Base-by-base conservation (phyloP, 768 basidiomycete genomes). In the Mycena vitilis region DNA sequence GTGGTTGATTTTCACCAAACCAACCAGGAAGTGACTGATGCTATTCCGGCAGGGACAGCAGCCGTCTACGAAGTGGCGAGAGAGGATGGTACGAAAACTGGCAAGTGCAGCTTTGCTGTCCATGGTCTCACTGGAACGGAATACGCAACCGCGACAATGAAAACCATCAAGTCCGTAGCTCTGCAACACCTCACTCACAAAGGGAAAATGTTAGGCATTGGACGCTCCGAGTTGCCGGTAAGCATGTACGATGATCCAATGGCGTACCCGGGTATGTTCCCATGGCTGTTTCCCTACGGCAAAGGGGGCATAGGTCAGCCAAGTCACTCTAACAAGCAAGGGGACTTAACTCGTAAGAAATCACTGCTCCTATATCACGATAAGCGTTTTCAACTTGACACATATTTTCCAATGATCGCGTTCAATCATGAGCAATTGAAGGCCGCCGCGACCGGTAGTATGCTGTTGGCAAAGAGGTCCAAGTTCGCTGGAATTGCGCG, bases 341-440 rank as follows among this genome's bases (percentile, higher is more conserved):
- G 71, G 3, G 73, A 73, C 15, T 15, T 47, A 3, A 38, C 34
- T 11, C 75, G 79, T 22, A 78, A 78, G 22, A 57, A 68, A 45
- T 55, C 69, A 5, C 60, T 78, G 4, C 64, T 84, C 0, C 74
- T 80, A 75, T 84, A 77, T 42, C 63, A 71, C 55, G 79, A 80
- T 40, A 74, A 75, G n/a, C 69, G 74, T 0, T 80, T 80, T 65
- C 78, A 78, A 58, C 40, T 51, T 3, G 77, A 79, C 45, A 45
- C 42, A 4, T 73, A 72, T 74, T 64, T 82, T 64, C 74, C 80
- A 0, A 77, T 84, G n/a, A 69, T 83, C 15, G 78, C 77, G 0
- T 84, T 84, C 62, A 84, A 79, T 55, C 81, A 85, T 53, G 66
- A 78, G 36, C 84, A 84, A 55, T 75, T 85, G 1, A 79, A 78